phyloP scores from a whole-genome alignment of 1,284 basidiomycete genomes.

The Taiwanofungus camphoratus region DNA sequence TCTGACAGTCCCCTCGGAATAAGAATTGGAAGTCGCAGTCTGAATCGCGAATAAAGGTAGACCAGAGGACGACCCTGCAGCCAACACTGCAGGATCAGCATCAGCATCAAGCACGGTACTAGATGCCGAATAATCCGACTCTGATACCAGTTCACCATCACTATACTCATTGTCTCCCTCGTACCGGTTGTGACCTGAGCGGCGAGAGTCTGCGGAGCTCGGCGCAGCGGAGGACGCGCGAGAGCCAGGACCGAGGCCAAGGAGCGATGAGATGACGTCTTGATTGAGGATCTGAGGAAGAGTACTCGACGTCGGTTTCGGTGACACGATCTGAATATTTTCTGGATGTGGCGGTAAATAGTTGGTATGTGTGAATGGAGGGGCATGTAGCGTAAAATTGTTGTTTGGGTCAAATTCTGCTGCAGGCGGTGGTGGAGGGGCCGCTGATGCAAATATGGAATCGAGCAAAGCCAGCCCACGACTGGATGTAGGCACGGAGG shows the following conservation, averaged over 20 bases:
- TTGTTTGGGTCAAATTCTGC: conserved; percentile 5
- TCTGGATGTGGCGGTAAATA: conserved; percentile 25
- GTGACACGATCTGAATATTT: conserved; percentile 32
- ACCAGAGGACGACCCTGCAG: conserved; percentile 26
- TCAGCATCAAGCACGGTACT: conserved; percentile 38
- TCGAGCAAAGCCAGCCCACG: conserved; percentile 42
- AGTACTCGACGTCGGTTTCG: conserved; percentile 39
- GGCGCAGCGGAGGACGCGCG: conserved; percentile 48
- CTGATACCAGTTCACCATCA: conserved; percentile 28
- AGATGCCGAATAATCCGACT: conserved; percentile 36
- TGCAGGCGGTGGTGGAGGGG: conserved; percentile 16
- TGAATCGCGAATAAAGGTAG: conserved; percentile 18
- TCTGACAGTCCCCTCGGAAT: background rate
- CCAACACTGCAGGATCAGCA: conserved; percentile 23
- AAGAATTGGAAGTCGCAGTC: background rate
- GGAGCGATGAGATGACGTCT: conserved; percentile 54
- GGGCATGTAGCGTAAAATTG: conserved; percentile 5
- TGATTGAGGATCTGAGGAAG: conserved; percentile 56
- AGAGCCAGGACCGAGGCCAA: conserved; percentile 41
- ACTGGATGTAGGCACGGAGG: conserved; percentile 10
- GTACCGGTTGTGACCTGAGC: conserved; percentile 40
- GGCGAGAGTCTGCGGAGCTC: conserved; percentile 31
- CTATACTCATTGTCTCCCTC: conserved; percentile 49
- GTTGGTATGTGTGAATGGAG: background rate
- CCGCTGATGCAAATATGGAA: conserved; percentile 47